A percentile compares a stretch with the other conserved stretches of the same genome.
phyloP scores from a whole-genome alignment of 306 rosid genomes.

The Vigna reflexopilosa region DNA sequence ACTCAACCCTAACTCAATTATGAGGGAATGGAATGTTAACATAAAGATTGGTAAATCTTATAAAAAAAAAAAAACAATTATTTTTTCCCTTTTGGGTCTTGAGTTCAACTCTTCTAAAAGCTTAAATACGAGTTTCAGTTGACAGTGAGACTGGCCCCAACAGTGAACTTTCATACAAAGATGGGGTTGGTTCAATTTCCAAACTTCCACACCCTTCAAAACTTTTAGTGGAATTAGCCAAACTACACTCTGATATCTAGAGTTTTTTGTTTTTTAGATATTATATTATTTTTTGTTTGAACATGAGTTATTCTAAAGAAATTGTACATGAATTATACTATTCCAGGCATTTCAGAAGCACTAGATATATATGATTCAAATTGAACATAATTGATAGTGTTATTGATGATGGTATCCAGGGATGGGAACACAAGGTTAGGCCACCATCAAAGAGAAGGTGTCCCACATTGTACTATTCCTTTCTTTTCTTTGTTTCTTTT shows the following conservation, averaged over 20 bases:
- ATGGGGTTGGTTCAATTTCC: constrained; percentile 20
- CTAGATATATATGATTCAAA: constrained; percentile 5
- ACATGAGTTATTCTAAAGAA: neutral
- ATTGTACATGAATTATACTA: constrained; percentile 7
- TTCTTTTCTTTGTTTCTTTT: constrained; percentile 2
- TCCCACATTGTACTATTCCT: constrained; percentile 46
- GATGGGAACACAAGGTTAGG: constrained; percentile 61
- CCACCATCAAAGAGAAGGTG: constrained; percentile 53
- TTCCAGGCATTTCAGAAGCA: constrained; percentile 27
- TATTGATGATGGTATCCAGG: constrained; percentile 37
- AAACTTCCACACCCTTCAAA: neutral
- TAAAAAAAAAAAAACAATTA: neutral
- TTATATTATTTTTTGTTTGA: neutral
- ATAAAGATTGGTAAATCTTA: neutral
- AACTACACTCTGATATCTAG: neutral
- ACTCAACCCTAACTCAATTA: neutral
- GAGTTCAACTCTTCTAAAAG: constrained; percentile 4
- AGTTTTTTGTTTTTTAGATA: no score
- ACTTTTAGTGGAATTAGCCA: neutral
- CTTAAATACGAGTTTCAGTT: neutral
- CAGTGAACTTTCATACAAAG: constrained; percentile 9
- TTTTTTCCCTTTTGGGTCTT: neutral
- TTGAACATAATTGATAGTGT: constrained; percentile 37
- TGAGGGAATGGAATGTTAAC: neutral
- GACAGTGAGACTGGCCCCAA: constrained; percentile 12